Evolutionary conservation across 2,329 filamentous ascomycete species (phyloP).

Genomic region (Aspergillus brunneoviolaceus): DNA sequence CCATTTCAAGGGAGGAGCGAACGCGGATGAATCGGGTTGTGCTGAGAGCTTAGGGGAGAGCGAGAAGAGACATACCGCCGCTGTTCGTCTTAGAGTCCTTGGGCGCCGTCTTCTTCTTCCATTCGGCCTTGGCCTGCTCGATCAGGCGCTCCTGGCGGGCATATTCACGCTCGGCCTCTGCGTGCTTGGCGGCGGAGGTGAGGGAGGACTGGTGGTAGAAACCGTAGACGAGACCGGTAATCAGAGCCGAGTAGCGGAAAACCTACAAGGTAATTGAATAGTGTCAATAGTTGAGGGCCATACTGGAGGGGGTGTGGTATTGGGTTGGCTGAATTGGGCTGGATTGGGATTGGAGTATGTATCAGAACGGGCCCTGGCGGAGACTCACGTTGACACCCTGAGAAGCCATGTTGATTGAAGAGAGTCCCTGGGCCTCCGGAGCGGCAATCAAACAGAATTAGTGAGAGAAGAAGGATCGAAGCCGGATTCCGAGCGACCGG

Average conservation of each 20-base stretch:
- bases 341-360: slow-evolving; percentile 13
- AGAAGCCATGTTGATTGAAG: slow-evolving; percentile 57
- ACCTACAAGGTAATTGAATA: slow-evolving; percentile 60
- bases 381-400: slow-evolving; percentile 66
- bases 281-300: slow-evolving; percentile 16
- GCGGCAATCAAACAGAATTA: slow-evolving; percentile 41
- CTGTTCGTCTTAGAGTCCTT: slow-evolving; percentile 40
- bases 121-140: slow-evolving; percentile 88
- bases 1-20: not conserved
- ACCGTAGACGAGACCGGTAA: slow-evolving; percentile 90
- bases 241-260: slow-evolving; percentile 93
- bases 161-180: slow-evolving; percentile 77
- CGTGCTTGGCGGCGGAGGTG: slow-evolving; percentile 66
- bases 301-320: not conserved
- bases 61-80: slow-evolving; percentile 34
- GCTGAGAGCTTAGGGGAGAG: not conserved
- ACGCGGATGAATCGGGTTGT: not conserved
- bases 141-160: slow-evolving; percentile 90
- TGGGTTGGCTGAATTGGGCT: not conserved
- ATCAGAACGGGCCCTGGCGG: slow-evolving; percentile 22
- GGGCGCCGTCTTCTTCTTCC: slow-evolving; percentile 70
- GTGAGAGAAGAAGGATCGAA: slow-evolving; percentile 28
- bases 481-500: slow-evolving; percentile 32
- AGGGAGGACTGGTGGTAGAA: slow-evolving; percentile 89
- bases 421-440: slow-evolving; percentile 41